Base-by-base conservation (phyloP, 371 early-diverging fungal genomes). In the Blakeslea trispora region DNA sequence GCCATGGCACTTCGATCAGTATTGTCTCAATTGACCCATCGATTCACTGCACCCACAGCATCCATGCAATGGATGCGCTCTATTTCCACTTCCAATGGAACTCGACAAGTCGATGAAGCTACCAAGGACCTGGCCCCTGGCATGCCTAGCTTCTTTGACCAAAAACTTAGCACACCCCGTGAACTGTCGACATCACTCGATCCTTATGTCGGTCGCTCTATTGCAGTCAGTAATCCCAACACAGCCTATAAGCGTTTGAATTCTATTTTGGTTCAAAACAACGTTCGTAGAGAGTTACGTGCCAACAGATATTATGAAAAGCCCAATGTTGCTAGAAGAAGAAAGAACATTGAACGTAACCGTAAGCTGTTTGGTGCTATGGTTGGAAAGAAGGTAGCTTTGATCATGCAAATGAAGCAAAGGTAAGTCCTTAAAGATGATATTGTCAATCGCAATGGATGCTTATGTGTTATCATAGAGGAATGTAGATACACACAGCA, bases 331-430 rank as follows among this genome's bases (percentile, higher is more conserved):
- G 75, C 77, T 44, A 72, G 84, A 55, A 71, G 79, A 72, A 56
- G 81, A 60, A 53, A 74, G 59, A 73, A 60, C 22, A 77, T 73
- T 52, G 77, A 81, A 53, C 66, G 74, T 45, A 74, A 78, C 49
- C 68, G 77, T 35, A 75, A 73, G 50, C 46, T 73, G 41, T 83
- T 83, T 62, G 76, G 68, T 46, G 79, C 80, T 21, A 74, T 77
- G 67, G 69, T 83, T 32, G 65, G 69, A 31, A 81, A 77, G 62
- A 83, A 83, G 67, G 79, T 81, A 45, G 77, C 71, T n/a, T 60
- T 81, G 43, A 77, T 83, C 62, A 75, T 83, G 77, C 80, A 83
- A 61, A 79, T 83, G 78, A 83, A 83, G 63, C 68, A 77, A 39
- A 72, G 83, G 83, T 82, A 77, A 65, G 53, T 37, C 28, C 7